Conservation (phyloP, 306 rosid genomes). For the Canavalia ensiformis region DNA sequence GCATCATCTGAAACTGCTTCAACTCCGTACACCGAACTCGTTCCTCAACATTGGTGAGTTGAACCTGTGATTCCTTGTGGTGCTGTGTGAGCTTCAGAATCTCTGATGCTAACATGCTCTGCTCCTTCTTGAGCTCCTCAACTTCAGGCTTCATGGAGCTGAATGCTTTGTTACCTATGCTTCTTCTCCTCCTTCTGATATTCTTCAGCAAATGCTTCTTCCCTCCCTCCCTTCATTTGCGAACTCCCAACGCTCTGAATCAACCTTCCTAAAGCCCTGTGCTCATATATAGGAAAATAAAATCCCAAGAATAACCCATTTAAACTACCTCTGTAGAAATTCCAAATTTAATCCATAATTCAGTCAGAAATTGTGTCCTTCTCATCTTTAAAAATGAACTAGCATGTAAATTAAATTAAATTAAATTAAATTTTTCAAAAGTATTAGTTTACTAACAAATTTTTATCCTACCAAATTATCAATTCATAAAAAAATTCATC, state of each 20-base stretch:
- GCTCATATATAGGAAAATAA: too few relatives aligned
- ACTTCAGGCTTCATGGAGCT: conserved; percentile 62
- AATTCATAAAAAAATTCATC: too few relatives aligned
- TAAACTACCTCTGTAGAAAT: too few relatives aligned
- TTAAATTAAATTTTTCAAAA: too few relatives aligned
- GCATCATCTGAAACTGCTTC: conserved; percentile 70
- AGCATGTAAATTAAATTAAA: too few relatives aligned
- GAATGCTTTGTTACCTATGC: conserved; percentile 58
- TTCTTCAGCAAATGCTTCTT: conserved; percentile 85
- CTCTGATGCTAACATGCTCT: conserved; percentile 64
- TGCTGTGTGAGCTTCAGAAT: conserved; percentile 72
- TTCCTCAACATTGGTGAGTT: conserved; percentile 63
- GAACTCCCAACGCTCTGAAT: conserved; percentile 91
- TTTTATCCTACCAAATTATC: too few relatives aligned
- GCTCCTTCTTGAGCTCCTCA: conserved; percentile 71
- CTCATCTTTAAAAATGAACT: too few relatives aligned
- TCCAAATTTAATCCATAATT: too few relatives aligned
- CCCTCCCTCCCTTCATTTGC: conserved; percentile 88
- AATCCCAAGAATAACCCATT: too few relatives aligned
- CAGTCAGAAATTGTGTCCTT: too few relatives aligned
- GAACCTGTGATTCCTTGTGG: conserved; percentile 62
- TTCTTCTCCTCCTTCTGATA: conserved; percentile 86
- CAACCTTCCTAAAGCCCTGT: conserved; percentile 93
- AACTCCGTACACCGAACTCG: conserved; percentile 60
- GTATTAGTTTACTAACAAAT: too few relatives aligned